Conservation (phyloP, 2,329 filamentous ascomycete genomes). For the Colletotrichum caudatum region DNA sequence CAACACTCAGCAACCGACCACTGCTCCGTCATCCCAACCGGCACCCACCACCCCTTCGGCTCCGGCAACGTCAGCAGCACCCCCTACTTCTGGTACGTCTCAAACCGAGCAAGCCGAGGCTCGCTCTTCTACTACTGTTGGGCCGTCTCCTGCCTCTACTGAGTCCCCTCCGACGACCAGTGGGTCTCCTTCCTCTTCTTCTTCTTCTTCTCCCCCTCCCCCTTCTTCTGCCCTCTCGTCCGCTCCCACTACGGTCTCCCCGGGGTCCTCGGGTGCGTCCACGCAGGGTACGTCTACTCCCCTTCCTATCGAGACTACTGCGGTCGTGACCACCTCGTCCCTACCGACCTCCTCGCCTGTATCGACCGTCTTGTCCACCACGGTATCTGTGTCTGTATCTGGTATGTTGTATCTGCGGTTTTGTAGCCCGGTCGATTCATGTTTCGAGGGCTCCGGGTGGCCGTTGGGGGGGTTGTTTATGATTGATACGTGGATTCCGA, state of each 20-base stretch:
- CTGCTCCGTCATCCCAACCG: constrained; percentile 36
- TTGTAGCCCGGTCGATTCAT: constrained; percentile 33
- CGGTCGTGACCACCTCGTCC: constrained; percentile 40
- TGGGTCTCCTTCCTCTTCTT: constrained; percentile 43
- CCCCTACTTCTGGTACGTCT: constrained; percentile 47
- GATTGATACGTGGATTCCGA: background rate
- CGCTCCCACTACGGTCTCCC: constrained; percentile 41
- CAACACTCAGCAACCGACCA: constrained; percentile 34
- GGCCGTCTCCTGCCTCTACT: constrained; percentile 46
- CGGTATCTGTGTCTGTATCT: constrained; percentile 31
- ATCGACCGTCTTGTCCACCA: background rate
- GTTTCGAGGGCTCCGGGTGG: constrained; percentile 17
- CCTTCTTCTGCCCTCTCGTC: constrained; percentile 47
- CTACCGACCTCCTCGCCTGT: constrained; percentile 34
- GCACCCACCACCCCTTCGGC: constrained; percentile 42
- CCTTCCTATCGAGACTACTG: constrained; percentile 40
- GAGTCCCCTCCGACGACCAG: constrained; percentile 40
- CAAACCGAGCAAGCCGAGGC: constrained; percentile 42
- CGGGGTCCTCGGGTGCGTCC: constrained; percentile 41
- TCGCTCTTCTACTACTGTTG: constrained; percentile 47
- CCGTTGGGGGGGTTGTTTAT: background rate
- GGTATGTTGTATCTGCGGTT: constrained; percentile 38
- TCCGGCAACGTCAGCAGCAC: constrained; percentile 47
- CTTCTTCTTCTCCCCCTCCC: constrained; percentile 45
- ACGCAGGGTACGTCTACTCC: constrained; percentile 43